Evolutionary conservation across 495 filamentous ascomycete species (phyloP), one percentile per base, ranked within the genome.

Genomic region (Letharia columbiana): DNA sequence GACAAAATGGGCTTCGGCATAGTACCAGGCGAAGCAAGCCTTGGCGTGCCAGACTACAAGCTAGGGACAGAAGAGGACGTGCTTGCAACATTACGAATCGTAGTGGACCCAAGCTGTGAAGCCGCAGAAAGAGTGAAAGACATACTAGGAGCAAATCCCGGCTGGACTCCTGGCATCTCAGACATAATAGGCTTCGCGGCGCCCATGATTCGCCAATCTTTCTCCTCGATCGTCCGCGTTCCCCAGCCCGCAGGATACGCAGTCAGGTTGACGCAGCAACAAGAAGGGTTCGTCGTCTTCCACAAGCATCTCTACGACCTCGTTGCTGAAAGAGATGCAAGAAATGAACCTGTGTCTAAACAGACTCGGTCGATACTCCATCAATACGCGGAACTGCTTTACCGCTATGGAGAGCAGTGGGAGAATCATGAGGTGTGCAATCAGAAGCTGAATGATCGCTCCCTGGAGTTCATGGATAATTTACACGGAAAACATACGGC

Each of bases 251-350:
- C 60, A 41, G 63, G 61, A 17, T 64, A 42, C 17, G 60, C 47
- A 40, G 4, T 45, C 20, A 57, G 62, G 17, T 61, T 54, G 15
- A 64, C 61, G 2, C 59, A 61, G 23, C 35, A 61, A 59, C 61
- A 66, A 35, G 59, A 66, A 57, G 61, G 58, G 20, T 57, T 62
- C 76, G 68, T 78, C 72, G 28, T 76, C 75, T 50, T 77, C 73
- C 65, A 73, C 69, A 58, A 74, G 71, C 13, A 74, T 69, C 59
- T 77, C 65, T 66, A 75, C 41, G 57, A 81, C 73, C 61, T 69
- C 72, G 44, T 78, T 75, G 69, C 78, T 75, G 42, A 81, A 28
- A 35, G 61, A 4, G 49, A 64, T 11, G 42, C 60, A 31, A 64
- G 39, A 56, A 12, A 28, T 18, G 37, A 62, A 31, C n/a, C 15